Base-by-base conservation (phyloP, 495 filamentous ascomycete genomes). In the Zalerion maritima region DNA sequence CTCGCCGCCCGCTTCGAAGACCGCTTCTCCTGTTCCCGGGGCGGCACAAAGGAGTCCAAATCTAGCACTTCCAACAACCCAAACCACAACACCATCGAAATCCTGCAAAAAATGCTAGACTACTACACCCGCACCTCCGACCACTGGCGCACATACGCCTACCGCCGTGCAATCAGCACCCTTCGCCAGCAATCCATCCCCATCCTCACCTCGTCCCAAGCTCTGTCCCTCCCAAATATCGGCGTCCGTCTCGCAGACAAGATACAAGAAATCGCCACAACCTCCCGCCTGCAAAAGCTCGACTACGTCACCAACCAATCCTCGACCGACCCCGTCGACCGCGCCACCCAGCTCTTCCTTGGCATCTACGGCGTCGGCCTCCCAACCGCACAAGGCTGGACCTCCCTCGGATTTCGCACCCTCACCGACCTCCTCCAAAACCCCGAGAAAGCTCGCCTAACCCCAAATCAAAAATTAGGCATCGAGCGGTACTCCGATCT, bases 231-330 rank as follows among this genome's bases (percentile, higher is more conserved):
- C 3, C 71, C 76, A 1, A 68, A 69, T 31, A 77, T 97, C 37
- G 89, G 89, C 18, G 31, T 56, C 5, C 69, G 82, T 7, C 49
- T 97, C 10, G 89, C 89, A 0, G 60, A 64, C 22, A 94, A 94
- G 43, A 94, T 97, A 32, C 78, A 91, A 43, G 89, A 97, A 45
- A 94, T 94, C 26, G 83, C 55, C 27, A 50, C 32, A 18, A 94
- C 87, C 0, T 71, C 85, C 43, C 60, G 60, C 9, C 70, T 97
- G 0, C 65, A 71, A 12, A 72, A 78, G 21, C 62, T 94, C 2
- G 81, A 92, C 1, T 56, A 64, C 18, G n/a, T n/a, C n/a, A n/a
- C n/a, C n/a, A n/a, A n/a, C n/a, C 66, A 69, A 40, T 62, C 77
- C 1, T 69, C 62, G 30, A 41, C 56, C 9, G 77, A 87, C n/a